Base-by-base conservation (phyloP, 2,329 filamentous ascomycete species). In the Exophiala viscosa region DNA sequence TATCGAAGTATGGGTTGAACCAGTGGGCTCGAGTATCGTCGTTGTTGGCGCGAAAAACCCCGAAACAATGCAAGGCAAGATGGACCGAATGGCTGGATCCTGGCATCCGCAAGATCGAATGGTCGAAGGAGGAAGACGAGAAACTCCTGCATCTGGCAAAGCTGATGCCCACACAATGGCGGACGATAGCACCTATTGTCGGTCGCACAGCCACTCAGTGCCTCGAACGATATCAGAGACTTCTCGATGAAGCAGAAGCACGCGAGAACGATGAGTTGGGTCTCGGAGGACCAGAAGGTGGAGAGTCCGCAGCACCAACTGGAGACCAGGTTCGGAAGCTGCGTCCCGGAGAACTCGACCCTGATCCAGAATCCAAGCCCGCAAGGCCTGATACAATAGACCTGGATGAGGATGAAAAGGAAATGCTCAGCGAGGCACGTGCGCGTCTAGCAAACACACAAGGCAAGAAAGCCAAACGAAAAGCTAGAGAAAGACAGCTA, bases 51-150 rank as follows among this genome's bases (percentile, higher is more conserved):
- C 89, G 95, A 67, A 99, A 99, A 73, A 97, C 93, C 31, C 86
- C 93, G 46, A 99, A 99, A 76, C 93, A 99, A 76, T 99, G 93
- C 83, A 99, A 99, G 76, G 92, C 93, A 56, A 82, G 93, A 75
- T 99, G 93, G 93, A 85, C 86, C 69, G 92, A 99, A 80, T 99
- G 93, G 92, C 82, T 99, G 62, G 93, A 99, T 68, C 93, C 93
- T 15, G 89, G 88, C 68, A 97, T 99, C 76, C 88, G 92, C 67
- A 99, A 99, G 78, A 93, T 95, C 64, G 93, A 99, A 75, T 99
- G 93, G 92, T 96, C 90, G 69, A 88, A 93, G 67, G 93, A 99
- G 72, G 93, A 99, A 70, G 93, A 99, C 70, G 93, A 99, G 77
- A 96, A 95, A 75, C 80, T 99, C 55, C 74, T 99, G 65, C 93